These are phyloP conservation scores for Boletellus emodensis DNA, from an alignment of 768 basidiomycete species.

Conservation along the genomic window DNA sequence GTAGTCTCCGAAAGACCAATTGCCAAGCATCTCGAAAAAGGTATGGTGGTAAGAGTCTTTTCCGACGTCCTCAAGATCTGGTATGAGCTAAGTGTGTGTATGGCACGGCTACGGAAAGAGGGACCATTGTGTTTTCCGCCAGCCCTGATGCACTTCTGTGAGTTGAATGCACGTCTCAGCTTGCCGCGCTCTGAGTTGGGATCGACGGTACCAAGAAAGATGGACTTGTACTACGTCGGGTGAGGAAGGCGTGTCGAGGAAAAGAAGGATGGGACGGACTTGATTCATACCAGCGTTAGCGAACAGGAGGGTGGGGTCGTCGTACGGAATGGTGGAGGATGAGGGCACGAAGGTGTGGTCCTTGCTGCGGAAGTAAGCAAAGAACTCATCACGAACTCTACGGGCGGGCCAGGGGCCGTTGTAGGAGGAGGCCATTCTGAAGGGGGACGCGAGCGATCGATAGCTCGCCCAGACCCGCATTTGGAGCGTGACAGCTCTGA, in stretches of 20 bases:
- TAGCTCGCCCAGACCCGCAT: slow-evolving; percentile 12
- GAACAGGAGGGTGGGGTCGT: slow-evolving; percentile 96
- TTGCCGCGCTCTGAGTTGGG: slow-evolving; percentile 89
- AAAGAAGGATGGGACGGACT: slow-evolving; percentile 36
- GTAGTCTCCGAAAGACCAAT: slow-evolving; percentile 99
- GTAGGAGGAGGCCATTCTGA: slow-evolving; percentile 30
- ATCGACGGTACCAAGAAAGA: slow-evolving; percentile 98
- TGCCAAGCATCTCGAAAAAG: slow-evolving; percentile 99
- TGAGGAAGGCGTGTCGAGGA: slow-evolving; percentile 1
- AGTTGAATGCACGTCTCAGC: slow-evolving; percentile 91
- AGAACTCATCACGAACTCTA: slow-evolving; percentile 84
- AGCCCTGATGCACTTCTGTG: slow-evolving; percentile 97
- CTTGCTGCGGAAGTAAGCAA: slow-evolving; percentile 77
- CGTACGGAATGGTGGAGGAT: slow-evolving; percentile 91
- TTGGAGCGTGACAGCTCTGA: background rate
- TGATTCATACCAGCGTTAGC: slow-evolving; percentile 99
- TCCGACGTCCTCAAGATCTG: slow-evolving; percentile 98
- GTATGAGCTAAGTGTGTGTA: slow-evolving; percentile 1
- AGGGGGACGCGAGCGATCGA: slow-evolving; percentile 19
- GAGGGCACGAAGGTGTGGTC: slow-evolving; percentile 88
- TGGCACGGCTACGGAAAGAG: slow-evolving; percentile 5
- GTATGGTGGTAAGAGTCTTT: slow-evolving; percentile 98
- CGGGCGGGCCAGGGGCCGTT: slow-evolving; percentile 68
- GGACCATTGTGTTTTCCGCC: slow-evolving; percentile 98
- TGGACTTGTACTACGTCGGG: slow-evolving; percentile 77